Evolutionary conservation across 2,329 filamentous ascomycete species (phyloP).

Genomic region (Capronia americana): DNA sequence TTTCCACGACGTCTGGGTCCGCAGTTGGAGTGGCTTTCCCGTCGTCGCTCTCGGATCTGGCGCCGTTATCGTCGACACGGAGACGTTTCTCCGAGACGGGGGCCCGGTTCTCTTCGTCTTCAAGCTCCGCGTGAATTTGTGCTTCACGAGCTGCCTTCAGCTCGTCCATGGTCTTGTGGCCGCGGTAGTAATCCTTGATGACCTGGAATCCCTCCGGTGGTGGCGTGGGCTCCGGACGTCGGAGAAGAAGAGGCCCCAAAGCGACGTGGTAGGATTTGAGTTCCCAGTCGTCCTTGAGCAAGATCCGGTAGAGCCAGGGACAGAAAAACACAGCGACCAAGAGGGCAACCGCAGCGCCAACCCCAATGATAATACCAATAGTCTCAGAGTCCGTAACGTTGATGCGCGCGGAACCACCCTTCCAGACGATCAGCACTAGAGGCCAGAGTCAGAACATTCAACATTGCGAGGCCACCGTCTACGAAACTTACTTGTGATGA

Average conservation of each 20-base stretch:
- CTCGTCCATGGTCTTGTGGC: conserved; percentile 23
- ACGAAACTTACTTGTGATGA: too few species aligned
- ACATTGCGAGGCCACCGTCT: too few species aligned
- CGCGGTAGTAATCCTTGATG: conserved; percentile 28
- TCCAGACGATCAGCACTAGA: conserved; percentile 32
- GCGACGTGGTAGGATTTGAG: conserved; percentile 26
- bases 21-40: neutral
- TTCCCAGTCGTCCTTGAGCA: conserved; percentile 26
- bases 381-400: neutral
- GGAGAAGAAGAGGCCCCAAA: conserved; percentile 24
- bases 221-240: neutral
- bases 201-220: conserved; percentile 8
- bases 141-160: conserved; percentile 10
- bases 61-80: neutral
- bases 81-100: neutral
- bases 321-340: conserved; percentile 29
- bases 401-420: conserved; percentile 17
- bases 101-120: conserved; percentile 1
- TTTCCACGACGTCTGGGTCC: neutral
- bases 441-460: too few species aligned
- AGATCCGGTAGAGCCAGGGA: conserved; percentile 25
- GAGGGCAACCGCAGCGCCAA: conserved; percentile 13
- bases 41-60: neutral
- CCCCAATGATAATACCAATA: conserved; percentile 9
- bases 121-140: too few species aligned